Conservation (phyloP, 2,329 filamentous ascomycete genomes). For the Achaetomium macrosporum region DNA sequence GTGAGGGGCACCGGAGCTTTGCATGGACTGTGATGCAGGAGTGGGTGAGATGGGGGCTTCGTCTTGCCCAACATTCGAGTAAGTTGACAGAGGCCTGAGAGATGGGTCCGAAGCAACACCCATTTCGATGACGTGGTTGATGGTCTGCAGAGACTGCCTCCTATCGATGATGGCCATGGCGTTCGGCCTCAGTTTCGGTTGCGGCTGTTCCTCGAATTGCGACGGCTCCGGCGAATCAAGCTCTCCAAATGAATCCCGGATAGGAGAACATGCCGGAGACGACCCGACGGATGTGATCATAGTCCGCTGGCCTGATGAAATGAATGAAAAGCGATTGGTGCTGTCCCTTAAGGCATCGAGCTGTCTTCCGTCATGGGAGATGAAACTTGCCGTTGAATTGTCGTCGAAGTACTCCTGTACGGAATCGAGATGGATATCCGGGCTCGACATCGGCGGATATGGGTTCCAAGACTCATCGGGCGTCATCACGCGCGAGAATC, state of each 20-base stretch:
- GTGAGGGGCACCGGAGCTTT: conserved; percentile 51
- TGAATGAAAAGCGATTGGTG: conserved; percentile 51
- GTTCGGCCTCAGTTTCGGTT: conserved; percentile 43
- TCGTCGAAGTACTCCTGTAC: conserved; percentile 40
- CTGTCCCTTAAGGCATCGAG: conserved; percentile 53
- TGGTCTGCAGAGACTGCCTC: conserved; percentile 46
- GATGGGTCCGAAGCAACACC: conserved; percentile 26
- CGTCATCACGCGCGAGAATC: conserved; percentile 37
- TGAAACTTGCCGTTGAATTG: conserved; percentile 51
- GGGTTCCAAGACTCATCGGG: conserved; percentile 34
- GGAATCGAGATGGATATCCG: conserved; percentile 27
- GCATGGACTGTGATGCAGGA: conserved; percentile 31
- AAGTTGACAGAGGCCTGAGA: conserved; percentile 27
- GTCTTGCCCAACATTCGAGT: conserved; percentile 18
- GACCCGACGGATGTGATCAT: conserved; percentile 53
- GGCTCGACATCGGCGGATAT: conserved; percentile 20
- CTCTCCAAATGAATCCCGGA: conserved; percentile 45
- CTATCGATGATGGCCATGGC: conserved; percentile 46
- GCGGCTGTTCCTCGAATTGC: conserved; percentile 23
- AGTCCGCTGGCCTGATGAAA: conserved; percentile 57
- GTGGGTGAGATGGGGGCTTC: background rate
- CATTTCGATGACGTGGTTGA: conserved; percentile 40
- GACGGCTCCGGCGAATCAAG: conserved; percentile 28
- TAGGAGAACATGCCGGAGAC: conserved; percentile 53
- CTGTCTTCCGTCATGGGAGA: conserved; percentile 54